Evolutionary conservation across 2,329 filamentous ascomycete genomes (phyloP).

Genomic region (Aspergillus floridensis): DNA sequence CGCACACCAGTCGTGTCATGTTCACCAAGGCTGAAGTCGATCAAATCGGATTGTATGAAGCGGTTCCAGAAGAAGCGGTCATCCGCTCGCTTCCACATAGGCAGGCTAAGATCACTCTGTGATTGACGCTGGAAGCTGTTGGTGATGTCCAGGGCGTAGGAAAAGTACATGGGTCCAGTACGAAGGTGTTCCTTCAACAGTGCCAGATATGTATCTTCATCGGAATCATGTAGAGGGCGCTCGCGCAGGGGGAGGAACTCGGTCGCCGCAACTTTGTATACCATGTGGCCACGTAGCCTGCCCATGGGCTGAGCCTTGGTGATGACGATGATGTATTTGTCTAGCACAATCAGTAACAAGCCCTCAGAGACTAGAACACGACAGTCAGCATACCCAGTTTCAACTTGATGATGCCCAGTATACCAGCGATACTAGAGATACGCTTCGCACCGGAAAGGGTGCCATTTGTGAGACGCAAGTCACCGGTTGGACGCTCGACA

Average conservation of each 20-base stretch:
- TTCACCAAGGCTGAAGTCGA: conserved; percentile 72
- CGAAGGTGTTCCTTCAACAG: conserved; percentile 80
- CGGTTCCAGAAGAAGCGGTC: conserved; percentile 99
- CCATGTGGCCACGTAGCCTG: conserved; percentile 88
- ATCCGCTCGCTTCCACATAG: conserved; percentile 88
- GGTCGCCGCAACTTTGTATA: conserved; percentile 87
- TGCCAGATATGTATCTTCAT: conserved; percentile 87
- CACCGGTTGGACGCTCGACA: conserved; percentile 87
- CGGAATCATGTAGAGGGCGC: conserved; percentile 82
- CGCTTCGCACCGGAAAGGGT: conserved; percentile 73
- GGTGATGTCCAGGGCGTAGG: conserved; percentile 93
- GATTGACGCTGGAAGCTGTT: conserved; percentile 96
- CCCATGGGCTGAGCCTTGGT: conserved; percentile 91
- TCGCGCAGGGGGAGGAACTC: conserved; percentile 94
- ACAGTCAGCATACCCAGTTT: conserved; percentile 67
- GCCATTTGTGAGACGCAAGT: conserved; percentile 80
- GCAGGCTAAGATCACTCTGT: conserved; percentile 65
- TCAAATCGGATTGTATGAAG: conserved; percentile 85
- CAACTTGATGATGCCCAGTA: conserved; percentile 89
- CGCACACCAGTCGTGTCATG: conserved; percentile 47
- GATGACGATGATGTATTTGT: conserved; percentile 97
- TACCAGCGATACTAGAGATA: conserved; percentile 91
- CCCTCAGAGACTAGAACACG: background rate
- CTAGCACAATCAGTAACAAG: conserved; percentile 37
- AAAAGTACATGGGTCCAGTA: conserved; percentile 92